Evolutionary conservation across 2,329 filamentous ascomycete species (phyloP).

Genomic region (Calcarisporium arbuscula): DNA sequence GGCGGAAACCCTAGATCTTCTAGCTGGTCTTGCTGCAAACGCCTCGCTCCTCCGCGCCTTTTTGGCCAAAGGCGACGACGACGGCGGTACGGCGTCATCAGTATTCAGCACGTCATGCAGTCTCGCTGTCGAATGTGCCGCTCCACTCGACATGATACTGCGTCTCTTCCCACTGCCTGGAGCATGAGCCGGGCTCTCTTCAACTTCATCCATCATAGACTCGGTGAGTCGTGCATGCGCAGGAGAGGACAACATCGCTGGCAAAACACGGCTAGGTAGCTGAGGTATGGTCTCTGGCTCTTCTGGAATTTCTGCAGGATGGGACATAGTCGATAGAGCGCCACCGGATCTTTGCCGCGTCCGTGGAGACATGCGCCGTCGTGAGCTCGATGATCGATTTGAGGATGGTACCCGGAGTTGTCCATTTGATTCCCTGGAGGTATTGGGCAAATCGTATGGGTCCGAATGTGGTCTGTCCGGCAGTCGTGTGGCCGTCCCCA

Average conservation of each 20-base stretch:
- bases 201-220: slow-evolving; percentile 16
- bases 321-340: slow-evolving; percentile 5
- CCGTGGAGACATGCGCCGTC: too few species aligned
- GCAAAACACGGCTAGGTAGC: slow-evolving; percentile 8
- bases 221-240: slow-evolving; percentile 8
- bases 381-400: slow-evolving; percentile 2
- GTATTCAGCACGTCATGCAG: slow-evolving; percentile 33
- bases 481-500: slow-evolving; percentile 8
- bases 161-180: slow-evolving; percentile 50
- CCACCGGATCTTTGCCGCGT: too few species aligned
- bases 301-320: slow-evolving; percentile 11
- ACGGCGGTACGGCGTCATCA: slow-evolving; percentile 21
- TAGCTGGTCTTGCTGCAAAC: slow-evolving; percentile 23
- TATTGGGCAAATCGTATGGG: slow-evolving; percentile 22
- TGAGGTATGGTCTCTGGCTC: slow-evolving; percentile 17
- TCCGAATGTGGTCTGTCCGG: slow-evolving; percentile 16
- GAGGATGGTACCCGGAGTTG: slow-evolving; percentile 5
- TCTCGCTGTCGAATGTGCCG: slow-evolving; percentile 33
- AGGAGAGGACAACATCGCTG: slow-evolving; percentile 9
- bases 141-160: slow-evolving; percentile 27
- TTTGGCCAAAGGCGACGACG: slow-evolving; percentile 36
- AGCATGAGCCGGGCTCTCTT: slow-evolving; percentile 45
- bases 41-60: slow-evolving; percentile 32
- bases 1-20: slow-evolving; percentile 9
- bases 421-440: slow-evolving; percentile 21